Evolutionary conservation across 2,329 filamentous ascomycete species (phyloP).

Genomic region (Dactylellina cionopaga): DNA sequence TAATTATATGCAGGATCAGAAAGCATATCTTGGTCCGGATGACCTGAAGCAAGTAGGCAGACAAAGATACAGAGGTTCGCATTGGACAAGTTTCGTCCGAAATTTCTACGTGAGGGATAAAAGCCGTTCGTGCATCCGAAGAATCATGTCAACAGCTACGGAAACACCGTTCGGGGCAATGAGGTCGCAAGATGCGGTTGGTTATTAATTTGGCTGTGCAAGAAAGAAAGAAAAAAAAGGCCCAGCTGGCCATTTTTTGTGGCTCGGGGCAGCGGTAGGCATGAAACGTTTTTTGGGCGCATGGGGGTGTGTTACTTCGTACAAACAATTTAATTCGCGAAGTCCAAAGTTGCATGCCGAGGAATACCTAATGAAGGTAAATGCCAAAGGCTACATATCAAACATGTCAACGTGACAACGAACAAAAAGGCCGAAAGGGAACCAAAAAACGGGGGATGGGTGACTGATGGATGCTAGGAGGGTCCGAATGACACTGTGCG

Average conservation of each 20-base stretch:
- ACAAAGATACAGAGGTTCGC: too few species aligned
- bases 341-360: constrained; percentile 24
- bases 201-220: constrained; percentile 26
- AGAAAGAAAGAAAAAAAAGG: constrained; percentile 14
- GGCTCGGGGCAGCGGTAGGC: constrained; percentile 31
- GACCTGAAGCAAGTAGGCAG: constrained; percentile 38
- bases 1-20: constrained; percentile 33
- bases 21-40: constrained; percentile 18
- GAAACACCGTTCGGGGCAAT: constrained; percentile 41
- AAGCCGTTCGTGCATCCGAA: constrained; percentile 43
- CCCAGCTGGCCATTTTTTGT: constrained; percentile 19
- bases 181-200: constrained; percentile 25
- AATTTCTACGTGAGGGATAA: constrained; percentile 43
- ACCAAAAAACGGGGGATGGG: neutral
- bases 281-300: constrained; percentile 25
- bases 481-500: constrained; percentile 14
- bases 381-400: constrained; percentile 16
- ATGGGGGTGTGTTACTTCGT: constrained; percentile 6
- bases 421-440: constrained; percentile 15
- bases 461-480: constrained; percentile 15
- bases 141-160: constrained; percentile 20
- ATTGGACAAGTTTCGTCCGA: constrained; percentile 22
- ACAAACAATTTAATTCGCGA: constrained; percentile 28
- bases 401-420: constrained; percentile 43
- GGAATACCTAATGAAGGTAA: neutral